A percentile compares a stretch with the other conserved stretches of the same genome.
These are phyloP conservation scores for Cladosporium sp. DNA, from an alignment of 2,329 filamentous ascomycete genomes.

Conservation along the genomic window DNA sequence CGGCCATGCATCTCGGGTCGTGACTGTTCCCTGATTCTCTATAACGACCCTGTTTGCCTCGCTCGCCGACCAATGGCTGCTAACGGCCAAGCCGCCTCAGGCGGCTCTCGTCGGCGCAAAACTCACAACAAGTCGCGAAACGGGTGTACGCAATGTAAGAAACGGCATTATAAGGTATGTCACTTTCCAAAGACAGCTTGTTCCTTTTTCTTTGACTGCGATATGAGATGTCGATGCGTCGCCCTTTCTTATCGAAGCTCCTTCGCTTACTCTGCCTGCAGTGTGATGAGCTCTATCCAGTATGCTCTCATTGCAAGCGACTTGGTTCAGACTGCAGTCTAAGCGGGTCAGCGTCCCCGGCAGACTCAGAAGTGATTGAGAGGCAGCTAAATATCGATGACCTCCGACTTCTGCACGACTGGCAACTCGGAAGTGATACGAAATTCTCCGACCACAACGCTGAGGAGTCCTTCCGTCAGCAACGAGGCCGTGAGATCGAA, in stretches of 20 bases:
- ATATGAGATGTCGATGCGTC: background rate
- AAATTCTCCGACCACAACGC: slow-evolving; percentile 1
- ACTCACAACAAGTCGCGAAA: slow-evolving; percentile 35
- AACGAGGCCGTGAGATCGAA: slow-evolving; percentile 6
- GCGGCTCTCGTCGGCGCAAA: slow-evolving; percentile 20
- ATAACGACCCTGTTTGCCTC: background rate
- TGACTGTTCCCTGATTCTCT: background rate
- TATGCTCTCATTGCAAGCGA: slow-evolving; percentile 12
- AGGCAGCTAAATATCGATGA: slow-evolving; percentile 12
- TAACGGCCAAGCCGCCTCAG: background rate
- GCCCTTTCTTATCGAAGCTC: background rate
- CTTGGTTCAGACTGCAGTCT: slow-evolving; percentile 12
- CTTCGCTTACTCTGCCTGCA: slow-evolving; percentile 5
- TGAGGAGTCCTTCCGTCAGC: background rate
- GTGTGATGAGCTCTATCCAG: slow-evolving; percentile 14
- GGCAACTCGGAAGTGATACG: background rate
- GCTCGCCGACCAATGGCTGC: background rate
- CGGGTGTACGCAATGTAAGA: slow-evolving; percentile 35
- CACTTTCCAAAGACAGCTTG: background rate
- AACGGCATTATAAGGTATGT: slow-evolving; percentile 33
- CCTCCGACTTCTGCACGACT: slow-evolving; percentile 12
- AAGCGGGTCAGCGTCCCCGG: background rate
- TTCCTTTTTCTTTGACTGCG: background rate
- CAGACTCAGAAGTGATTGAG: background rate
- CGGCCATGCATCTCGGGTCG: background rate